Evolutionary conservation across 2,329 filamentous ascomycete genomes (phyloP).

Genomic region (Colletotrichum lupini): DNA sequence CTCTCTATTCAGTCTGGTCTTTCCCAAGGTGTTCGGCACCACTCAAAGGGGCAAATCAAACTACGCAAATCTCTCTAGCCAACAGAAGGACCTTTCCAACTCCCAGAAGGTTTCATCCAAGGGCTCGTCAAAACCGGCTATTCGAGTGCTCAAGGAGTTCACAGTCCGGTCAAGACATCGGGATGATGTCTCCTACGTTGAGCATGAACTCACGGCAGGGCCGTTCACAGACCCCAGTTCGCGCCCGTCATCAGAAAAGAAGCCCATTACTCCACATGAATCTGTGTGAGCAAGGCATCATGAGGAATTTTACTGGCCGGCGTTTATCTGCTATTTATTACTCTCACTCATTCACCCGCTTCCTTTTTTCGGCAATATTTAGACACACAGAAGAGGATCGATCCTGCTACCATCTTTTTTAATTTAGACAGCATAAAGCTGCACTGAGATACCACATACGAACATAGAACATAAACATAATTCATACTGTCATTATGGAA

Average conservation of each 20-base stretch:
- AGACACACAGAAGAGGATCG: not conserved
- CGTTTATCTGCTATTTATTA: not conserved
- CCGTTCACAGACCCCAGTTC: constrained; percentile 8
- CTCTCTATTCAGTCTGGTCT: constrained; percentile 46
- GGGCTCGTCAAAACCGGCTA: not conserved
- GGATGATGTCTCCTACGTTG: constrained; percentile 16
- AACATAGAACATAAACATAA: not conserved
- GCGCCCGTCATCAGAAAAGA: constrained; percentile 7
- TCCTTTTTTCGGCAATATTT: not conserved
- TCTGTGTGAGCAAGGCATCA: not conserved
- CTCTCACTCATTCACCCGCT: not conserved
- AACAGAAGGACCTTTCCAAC: not conserved
- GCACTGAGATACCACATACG: not conserved
- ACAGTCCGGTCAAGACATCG: constrained; percentile 18
- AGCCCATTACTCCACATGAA: constrained; percentile 15
- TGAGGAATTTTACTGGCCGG: not conserved
- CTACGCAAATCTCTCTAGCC: constrained; percentile 27
- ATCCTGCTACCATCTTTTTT: too few relatives aligned
- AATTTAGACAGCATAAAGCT: not conserved
- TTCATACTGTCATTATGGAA: not conserved
- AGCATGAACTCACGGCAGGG: constrained; percentile 4
- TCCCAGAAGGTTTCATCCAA: constrained; percentile 11
- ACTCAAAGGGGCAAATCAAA: constrained; percentile 36
- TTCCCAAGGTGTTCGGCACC: constrained; percentile 46
- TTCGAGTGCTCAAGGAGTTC: constrained; percentile 27